A percentile compares a stretch with the other conserved stretches of the same genome.
Evolutionary conservation across 306 rosid species (phyloP).

Genomic region (Quercus variabilis): DNA sequence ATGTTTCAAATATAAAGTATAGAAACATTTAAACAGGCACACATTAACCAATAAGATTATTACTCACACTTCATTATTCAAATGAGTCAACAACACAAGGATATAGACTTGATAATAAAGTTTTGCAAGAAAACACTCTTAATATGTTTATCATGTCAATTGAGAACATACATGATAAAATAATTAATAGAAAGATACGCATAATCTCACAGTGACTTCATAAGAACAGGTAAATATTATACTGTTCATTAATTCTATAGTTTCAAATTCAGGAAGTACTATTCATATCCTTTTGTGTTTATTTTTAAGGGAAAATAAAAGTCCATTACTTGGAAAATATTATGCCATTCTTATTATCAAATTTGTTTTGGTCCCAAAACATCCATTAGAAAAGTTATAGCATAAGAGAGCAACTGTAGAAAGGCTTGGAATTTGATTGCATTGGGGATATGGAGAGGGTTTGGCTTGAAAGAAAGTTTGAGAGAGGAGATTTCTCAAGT

Average conservation of each 20-base stretch:
- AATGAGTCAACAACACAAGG: background rate
- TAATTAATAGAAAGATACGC: background rate
- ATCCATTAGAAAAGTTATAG: background rate
- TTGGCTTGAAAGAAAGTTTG: no score
- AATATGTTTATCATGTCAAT: background rate
- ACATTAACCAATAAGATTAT: background rate
- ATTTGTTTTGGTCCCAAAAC: background rate
- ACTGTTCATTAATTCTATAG: background rate
- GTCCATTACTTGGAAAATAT: background rate
- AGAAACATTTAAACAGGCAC: background rate
- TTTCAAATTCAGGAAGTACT: background rate
- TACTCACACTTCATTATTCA: background rate
- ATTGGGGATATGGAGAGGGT: no score
- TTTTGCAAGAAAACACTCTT: background rate
- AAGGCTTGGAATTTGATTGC: no score
- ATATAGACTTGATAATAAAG: background rate
- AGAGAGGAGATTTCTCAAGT: no score
- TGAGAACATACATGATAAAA: background rate
- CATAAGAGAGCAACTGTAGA: background rate
- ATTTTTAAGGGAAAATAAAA: background rate
- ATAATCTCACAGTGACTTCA: background rate
- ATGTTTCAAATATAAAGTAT: background rate
- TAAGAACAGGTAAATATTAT: background rate
- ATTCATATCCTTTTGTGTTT: background rate
- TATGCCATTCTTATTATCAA: background rate